Conservation (phyloP, 306 rosid genomes). For the Boehmeria nivea region DNA sequence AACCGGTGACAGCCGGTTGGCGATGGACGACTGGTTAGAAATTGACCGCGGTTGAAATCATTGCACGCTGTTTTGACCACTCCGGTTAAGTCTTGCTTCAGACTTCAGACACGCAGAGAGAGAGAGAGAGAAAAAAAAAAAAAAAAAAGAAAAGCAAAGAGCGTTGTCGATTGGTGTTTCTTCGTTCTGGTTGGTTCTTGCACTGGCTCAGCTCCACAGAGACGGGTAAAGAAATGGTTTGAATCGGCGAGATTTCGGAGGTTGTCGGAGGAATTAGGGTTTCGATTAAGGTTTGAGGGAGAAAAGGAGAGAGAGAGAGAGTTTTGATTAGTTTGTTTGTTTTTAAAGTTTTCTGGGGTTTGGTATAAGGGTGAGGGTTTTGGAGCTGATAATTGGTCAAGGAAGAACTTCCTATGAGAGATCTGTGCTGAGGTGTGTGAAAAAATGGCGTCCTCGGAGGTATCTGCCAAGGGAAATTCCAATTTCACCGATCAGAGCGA, state of each 20-base stretch:
- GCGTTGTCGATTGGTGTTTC: constrained; percentile 15
- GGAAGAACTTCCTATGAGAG: constrained; percentile 42
- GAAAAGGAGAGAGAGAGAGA: background rate
- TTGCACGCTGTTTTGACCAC: constrained; percentile 53
- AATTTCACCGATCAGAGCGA: constrained; percentile 31
- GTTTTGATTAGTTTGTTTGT: background rate
- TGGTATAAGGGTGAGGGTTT: background rate
- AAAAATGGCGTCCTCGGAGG: constrained; percentile 64
- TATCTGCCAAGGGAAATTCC: constrained; percentile 45
- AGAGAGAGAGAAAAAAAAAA: constrained; percentile 1
- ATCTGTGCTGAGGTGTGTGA: constrained; percentile 48
- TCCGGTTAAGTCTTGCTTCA: constrained; percentile 32
- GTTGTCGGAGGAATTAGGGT: background rate
- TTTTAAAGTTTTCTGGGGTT: background rate
- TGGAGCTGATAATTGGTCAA: constrained; percentile 2
- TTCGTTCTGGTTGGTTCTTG: constrained; percentile 8
- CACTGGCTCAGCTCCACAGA: background rate
- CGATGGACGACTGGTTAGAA: constrained; percentile 32
- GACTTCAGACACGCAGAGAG: constrained; percentile 31
- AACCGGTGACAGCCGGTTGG: constrained; percentile 41
- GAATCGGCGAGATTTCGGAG: background rate
- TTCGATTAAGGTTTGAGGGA: constrained; percentile 7
- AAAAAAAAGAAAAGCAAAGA: background rate
- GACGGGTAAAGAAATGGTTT: background rate
- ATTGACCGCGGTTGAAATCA: constrained; percentile 57